Base-by-base conservation (phyloP, 305 asterid genomes). In the Solanum hybrid region DNA sequence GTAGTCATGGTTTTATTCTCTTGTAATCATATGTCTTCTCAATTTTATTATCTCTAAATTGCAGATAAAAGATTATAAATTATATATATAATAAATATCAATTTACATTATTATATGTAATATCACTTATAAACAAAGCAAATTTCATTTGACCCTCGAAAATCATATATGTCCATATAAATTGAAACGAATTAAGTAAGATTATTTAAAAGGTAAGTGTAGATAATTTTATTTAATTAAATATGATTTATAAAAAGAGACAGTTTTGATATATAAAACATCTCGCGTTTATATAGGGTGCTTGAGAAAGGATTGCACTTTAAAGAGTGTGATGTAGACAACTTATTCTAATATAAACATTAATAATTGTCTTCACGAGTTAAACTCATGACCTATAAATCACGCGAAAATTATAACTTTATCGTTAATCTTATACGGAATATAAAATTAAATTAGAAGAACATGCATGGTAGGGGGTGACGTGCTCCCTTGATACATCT, bases 211-310 rank as follows among this genome's bases (percentile, higher is more conserved):
- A 29, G 31, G 31, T 29, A 29, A 29, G 31, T 29, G 31, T 29
- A 29, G 31, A 29, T 29, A 29, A 77, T n/a, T 69, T 1, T 22
- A 6, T 8, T 22, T 61, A 9, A 8, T 9, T n/a, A 67, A 22
- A n/a, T 67, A n/a, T n/a, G 6, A n/a, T 67, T 67, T 9, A n/a
- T 67, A 67, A n/a, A n/a, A 4, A n/a, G 33, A 5, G 5, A 20
- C 1, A n/a, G 1, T 4, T 42, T 3, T 0, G 6, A 67, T 67
- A 4, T 2, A 67, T n/a, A n/a, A 67, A 4, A 7, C 7, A 10
- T 42, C 11, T 8, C 3, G 3, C 12, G 1, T 22, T 8, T 3
- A 64, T 8, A 22, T 2, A n/a, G 1, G 14, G 6, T 0, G 7
- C 18, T 4, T n/a, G 6, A 4, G 3, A 64, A 64, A 64, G 1